Conservation (phyloP, 2,329 filamentous ascomycete genomes). For the Beauveria asiatica region DNA sequence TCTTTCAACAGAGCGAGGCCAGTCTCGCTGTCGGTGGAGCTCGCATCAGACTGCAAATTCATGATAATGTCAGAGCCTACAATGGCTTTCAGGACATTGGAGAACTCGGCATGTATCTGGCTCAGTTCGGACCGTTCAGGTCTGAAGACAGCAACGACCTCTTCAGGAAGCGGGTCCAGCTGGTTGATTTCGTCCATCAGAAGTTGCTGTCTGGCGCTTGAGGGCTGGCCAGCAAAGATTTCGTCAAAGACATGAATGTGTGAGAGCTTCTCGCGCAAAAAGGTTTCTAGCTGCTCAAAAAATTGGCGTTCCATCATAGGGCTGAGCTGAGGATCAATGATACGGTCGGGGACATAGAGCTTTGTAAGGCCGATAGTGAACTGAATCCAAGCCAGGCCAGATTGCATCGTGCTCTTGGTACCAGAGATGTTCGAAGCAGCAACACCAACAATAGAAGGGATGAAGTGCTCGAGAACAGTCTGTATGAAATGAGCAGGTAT, state of each 20-base stretch:
- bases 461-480: slow-evolving; percentile 31
- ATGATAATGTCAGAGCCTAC: slow-evolving; percentile 38
- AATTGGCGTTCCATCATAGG: slow-evolving; percentile 57
- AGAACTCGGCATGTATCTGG: slow-evolving; percentile 74
- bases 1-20: slow-evolving; percentile 43
- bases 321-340: slow-evolving; percentile 70
- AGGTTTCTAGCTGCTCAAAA: slow-evolving; percentile 43
- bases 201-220: slow-evolving; percentile 57
- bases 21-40: slow-evolving; percentile 16
- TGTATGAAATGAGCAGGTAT: slow-evolving; percentile 12
- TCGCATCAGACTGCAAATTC: slow-evolving; percentile 20
- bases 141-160: slow-evolving; percentile 60
- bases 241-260: slow-evolving; percentile 58
- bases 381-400: slow-evolving; percentile 60
- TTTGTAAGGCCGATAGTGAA: slow-evolving; percentile 66
- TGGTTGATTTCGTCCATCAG: slow-evolving; percentile 52
- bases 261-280: slow-evolving; percentile 48
- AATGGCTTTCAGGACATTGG: slow-evolving; percentile 61
- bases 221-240: slow-evolving; percentile 57
- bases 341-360: slow-evolving; percentile 77
- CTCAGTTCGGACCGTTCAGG: slow-evolving; percentile 59
- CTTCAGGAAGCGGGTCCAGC: slow-evolving; percentile 58
- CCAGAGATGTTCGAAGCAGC: slow-evolving; percentile 19
- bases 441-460: slow-evolving; percentile 38
- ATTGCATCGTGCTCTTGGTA: slow-evolving; percentile 22